Conservation (phyloP, 2,329 filamentous ascomycete species). For the Aspergillus bombycis region DNA sequence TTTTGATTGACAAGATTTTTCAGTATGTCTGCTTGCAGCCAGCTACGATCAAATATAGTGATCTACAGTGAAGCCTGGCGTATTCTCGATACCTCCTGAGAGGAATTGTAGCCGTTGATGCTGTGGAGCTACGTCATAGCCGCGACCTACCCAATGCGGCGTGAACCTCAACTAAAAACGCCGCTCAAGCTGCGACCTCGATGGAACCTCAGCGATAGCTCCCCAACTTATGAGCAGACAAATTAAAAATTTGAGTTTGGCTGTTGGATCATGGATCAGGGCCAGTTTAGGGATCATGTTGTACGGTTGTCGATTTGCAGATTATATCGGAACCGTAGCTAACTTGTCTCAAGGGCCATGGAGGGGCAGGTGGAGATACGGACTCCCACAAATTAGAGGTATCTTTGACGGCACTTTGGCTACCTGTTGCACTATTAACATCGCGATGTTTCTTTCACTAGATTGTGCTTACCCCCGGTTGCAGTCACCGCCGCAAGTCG, state of each 20-base stretch:
- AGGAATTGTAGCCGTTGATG: background rate
- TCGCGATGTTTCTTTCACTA: slow-evolving; percentile 31
- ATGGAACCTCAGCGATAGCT: background rate
- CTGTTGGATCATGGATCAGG: slow-evolving; percentile 9
- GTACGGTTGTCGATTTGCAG: slow-evolving; percentile 23
- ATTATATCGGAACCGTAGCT: slow-evolving; percentile 10
- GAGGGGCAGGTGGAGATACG: slow-evolving; percentile 37
- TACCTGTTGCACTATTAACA: background rate
- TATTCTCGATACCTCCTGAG: background rate
- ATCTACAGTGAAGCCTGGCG: background rate
- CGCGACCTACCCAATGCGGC: slow-evolving; percentile 19
- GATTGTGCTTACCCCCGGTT: slow-evolving; percentile 61
- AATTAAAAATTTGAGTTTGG: background rate
- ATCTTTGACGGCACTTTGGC: slow-evolving; percentile 2
- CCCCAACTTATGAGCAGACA: background rate
- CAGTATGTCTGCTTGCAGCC: background rate
- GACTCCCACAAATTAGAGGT: slow-evolving; percentile 43
- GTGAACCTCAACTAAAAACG: slow-evolving; percentile 2
- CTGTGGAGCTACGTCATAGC: slow-evolving; percentile 31
- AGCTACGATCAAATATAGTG: background rate
- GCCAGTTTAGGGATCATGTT: slow-evolving; percentile 14
- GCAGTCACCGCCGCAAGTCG: slow-evolving; percentile 60
- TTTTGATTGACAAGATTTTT: background rate
- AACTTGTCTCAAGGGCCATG: slow-evolving; percentile 28
- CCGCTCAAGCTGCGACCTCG: background rate